Evolutionary conservation across 257 asterid species (phyloP), one percentile per base, ranked within the genome.

Genomic region (Scutellaria baicalensis): DNA sequence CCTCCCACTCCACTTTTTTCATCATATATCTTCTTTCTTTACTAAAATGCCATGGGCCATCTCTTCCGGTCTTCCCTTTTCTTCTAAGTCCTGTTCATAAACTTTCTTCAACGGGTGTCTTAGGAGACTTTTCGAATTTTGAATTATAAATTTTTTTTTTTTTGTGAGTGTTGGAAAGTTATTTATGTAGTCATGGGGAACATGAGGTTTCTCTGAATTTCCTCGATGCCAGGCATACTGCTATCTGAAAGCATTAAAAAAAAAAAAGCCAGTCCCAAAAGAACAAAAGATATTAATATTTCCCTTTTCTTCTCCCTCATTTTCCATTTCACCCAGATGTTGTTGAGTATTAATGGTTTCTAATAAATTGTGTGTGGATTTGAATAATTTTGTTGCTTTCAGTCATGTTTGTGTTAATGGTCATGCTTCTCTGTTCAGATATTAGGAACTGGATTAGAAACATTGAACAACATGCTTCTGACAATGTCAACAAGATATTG

Each of bases 381-480:
- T 27, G 38, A 61, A 40, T 52, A 54, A 52, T 21, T 54, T 50
- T 35, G 48, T 66, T 8, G 59, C 48, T 49, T 59, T 59, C 31
- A 38, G 64, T 71, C 48, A 9, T 56, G 39, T 71, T 21, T 61
- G 23, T 31, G 45, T 57, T 76, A 57, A 70, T 31, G 52, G 11
- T 16, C 11, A 51, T 8, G 35, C 16, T 69, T 39, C 33, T 79
- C 66, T 77, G 48, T 70, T n/a, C 79, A 84, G 86, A 84, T 76
- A 84, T 84, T 70, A 81, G 84, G 75, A 83, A 83, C 80, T 83
- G 88, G 88, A 83, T 83, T 61, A 71, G 88, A 60, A 83, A 83
- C 78, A 83, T 83, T 45, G 88, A 83, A 63, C 88, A 83, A 16
- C 88, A 83, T 40, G 88, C 85, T 56, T 83, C 88, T 23, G 88